These are phyloP conservation scores for Orobanche coerulescens DNA, from an alignment of 257 asterid species.

Conservation along the genomic window DNA sequence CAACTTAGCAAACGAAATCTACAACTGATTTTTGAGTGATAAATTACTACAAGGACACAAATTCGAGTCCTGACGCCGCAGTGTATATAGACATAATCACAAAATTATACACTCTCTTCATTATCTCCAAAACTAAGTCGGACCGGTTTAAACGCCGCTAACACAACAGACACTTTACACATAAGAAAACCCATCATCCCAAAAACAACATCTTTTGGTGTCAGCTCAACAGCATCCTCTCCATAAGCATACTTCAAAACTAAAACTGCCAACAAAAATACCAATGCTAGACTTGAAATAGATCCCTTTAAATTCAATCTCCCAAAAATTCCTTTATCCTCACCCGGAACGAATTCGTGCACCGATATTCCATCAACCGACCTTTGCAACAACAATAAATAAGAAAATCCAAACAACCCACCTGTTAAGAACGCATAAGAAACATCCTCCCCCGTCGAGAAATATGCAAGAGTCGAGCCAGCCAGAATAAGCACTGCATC, in stretches of 20 bases:
- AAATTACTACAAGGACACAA: too few relatives aligned
- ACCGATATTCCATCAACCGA: conserved; percentile 63
- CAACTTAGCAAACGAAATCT: too few relatives aligned
- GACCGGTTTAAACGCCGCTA: conserved; percentile 70
- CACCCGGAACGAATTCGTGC: conserved; percentile 32
- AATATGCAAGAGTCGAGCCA: conserved; percentile 46
- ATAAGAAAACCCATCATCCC: conserved; percentile 74
- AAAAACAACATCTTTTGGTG: conserved; percentile 50
- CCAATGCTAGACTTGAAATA: conserved; percentile 30
- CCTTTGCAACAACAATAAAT: conserved; percentile 56
- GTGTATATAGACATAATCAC: conserved; percentile 5
- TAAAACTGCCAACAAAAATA: conserved; percentile 33
- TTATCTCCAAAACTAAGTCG: conserved; percentile 26
- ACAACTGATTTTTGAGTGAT: too few relatives aligned
- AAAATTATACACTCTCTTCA: conserved; percentile 23
- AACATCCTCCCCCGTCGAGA: conserved; percentile 37
- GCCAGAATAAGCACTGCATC: conserved; percentile 48
- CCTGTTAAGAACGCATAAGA: conserved; percentile 56
- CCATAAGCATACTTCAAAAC: conserved; percentile 41
- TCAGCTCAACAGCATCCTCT: conserved; percentile 37
- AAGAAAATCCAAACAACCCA: conserved; percentile 62
- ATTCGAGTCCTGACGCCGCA: too few relatives aligned
- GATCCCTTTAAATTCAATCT: conserved; percentile 34
- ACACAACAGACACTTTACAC: conserved; percentile 68
- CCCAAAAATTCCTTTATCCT: conserved; percentile 20